phyloP scores from a whole-genome alignment of 2,329 filamentous ascomycete genomes.

The Neobulgaria alba region DNA sequence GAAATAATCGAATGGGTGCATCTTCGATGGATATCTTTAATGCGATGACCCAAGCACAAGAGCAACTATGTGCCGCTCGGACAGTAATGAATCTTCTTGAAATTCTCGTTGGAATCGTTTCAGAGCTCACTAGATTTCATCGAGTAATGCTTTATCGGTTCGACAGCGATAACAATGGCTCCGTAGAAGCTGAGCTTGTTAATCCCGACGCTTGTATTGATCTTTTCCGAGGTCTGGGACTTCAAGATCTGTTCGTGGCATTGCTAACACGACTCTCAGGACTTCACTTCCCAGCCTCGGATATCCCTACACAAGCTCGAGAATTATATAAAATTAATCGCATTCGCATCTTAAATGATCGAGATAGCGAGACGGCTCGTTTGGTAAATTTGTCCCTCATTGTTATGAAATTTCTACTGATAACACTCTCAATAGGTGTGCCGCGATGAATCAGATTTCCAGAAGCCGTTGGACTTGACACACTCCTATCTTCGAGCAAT shows the following conservation, averaged over 20 bases:
- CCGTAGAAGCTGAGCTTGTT: conserved; percentile 21
- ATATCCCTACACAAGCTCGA: conserved; percentile 74
- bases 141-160: conserved; percentile 24
- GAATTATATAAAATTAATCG: conserved; percentile 84
- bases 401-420: no score
- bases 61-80: conserved; percentile 11
- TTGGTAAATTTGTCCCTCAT: conserved; percentile 34
- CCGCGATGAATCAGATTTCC: conserved; percentile 61
- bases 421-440: conserved; percentile 47
- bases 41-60: conserved; percentile 17
- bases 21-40: conserved; percentile 21
- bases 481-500: conserved; percentile 80
- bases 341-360: conserved; percentile 75
- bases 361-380: conserved; percentile 68
- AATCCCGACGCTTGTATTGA: conserved; percentile 18
- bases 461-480: conserved; percentile 69
- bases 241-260: background rate
- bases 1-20: conserved; percentile 7
- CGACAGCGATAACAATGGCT: conserved; percentile 21
- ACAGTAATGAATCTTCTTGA: conserved; percentile 16
- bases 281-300: conserved; percentile 68
- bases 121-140: conserved; percentile 21
- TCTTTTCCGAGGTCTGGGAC: conserved; percentile 15
- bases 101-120: conserved; percentile 18
- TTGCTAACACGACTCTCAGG: conserved; percentile 8